Conservation (phyloP, 1,284 basidiomycete species). For the Rhizoctonia solani region DNA sequence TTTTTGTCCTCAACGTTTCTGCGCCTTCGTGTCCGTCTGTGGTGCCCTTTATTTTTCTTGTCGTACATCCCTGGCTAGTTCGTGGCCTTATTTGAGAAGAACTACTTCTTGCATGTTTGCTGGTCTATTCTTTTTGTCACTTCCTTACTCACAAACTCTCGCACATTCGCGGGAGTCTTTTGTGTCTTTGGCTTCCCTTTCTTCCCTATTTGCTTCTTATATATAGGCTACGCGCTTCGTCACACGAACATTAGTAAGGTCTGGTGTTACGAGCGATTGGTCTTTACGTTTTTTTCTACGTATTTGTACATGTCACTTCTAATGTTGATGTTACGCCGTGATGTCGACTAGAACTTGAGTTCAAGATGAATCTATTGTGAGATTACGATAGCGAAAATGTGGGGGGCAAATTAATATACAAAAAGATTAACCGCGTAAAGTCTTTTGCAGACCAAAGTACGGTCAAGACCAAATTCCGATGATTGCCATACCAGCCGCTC, state of each 20-base stretch:
- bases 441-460: background rate
- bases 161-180: background rate
- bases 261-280: constrained; percentile 7
- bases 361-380: background rate
- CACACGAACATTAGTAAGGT: constrained; percentile 17
- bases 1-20: background rate
- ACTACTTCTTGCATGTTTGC: background rate
- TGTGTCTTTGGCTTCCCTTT: background rate
- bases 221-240: constrained; percentile 17
- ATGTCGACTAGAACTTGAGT: constrained; percentile 3
- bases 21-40: background rate
- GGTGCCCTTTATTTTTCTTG: background rate
- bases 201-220: too few species aligned
- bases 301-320: constrained; percentile 8
- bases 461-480: constrained; percentile 40
- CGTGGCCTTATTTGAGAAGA: constrained; percentile 7
- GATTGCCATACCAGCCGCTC: constrained; percentile 42
- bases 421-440: too few species aligned
- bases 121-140: background rate
- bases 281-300: constrained; percentile 11
- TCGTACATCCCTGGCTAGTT: background rate
- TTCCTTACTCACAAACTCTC: background rate
- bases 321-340: constrained; percentile 32
- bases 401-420: too few species aligned
- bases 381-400: too few species aligned